Conservation (phyloP, 176 grass and related monocot species). For the Carex pumila region DNA sequence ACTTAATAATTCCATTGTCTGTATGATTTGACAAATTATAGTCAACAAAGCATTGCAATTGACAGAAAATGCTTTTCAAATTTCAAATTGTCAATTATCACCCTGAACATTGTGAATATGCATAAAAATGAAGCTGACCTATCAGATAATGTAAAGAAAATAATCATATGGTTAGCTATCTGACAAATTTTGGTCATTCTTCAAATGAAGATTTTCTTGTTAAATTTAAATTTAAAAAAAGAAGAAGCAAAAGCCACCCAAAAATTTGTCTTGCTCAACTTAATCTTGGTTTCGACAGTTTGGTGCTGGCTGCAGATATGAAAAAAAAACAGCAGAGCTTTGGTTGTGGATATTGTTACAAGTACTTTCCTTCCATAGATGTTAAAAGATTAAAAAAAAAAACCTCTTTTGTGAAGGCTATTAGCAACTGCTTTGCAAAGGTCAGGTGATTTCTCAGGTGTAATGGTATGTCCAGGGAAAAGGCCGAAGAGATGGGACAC, state of each 20-base stretch:
- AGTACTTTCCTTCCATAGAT: background rate
- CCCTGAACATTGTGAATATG: background rate
- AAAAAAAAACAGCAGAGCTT: background rate
- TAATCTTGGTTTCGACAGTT: background rate
- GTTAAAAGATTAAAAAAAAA: slow-evolving; percentile 10
- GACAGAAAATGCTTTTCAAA: background rate
- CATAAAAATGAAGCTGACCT: background rate
- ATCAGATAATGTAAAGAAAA: background rate
- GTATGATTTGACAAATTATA: background rate
- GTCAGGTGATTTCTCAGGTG: slow-evolving; percentile 61
- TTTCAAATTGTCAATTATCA: background rate
- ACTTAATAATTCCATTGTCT: background rate
- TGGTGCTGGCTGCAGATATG: background rate
- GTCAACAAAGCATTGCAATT: background rate
- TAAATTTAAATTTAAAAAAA: background rate
- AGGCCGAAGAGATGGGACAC: slow-evolving; percentile 88
- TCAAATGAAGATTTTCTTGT: background rate
- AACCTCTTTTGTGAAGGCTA: slow-evolving; percentile 82
- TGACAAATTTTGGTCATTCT: background rate
- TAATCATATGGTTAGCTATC: background rate
- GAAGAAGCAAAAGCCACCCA: background rate
- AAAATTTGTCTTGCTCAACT: background rate
- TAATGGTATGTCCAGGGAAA: slow-evolving; percentile 83
- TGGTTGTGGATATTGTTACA: background rate
- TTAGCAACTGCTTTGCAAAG: slow-evolving; percentile 80